These are phyloP conservation scores for Phytophthora cryptogea DNA, from an alignment of 352 stramenopile species.

Conservation along the genomic window DNA sequence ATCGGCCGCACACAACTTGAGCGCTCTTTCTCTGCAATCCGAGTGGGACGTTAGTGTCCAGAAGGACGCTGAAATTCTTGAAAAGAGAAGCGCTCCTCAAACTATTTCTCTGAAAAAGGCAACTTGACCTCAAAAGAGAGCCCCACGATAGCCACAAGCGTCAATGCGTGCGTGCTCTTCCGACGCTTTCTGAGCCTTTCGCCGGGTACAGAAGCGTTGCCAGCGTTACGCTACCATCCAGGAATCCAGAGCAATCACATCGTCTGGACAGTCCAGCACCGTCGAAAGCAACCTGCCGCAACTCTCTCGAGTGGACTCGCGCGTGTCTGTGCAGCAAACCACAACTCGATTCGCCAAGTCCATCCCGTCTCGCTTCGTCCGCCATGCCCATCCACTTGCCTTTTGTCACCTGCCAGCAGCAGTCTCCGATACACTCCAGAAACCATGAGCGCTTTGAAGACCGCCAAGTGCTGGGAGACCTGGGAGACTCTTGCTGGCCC, in stretches of 20 bases:
- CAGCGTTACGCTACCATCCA: neutral
- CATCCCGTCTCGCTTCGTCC: conserved; percentile 5
- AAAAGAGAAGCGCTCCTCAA: conserved; percentile 1
- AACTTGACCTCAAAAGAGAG: neutral
- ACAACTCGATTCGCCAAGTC: conserved; percentile 30
- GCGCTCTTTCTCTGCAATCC: neutral
- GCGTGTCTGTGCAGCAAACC: conserved; percentile 11
- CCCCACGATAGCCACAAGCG: conserved; percentile 7
- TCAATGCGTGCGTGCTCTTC: conserved; percentile 12
- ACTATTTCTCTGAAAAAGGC: conserved; percentile 11
- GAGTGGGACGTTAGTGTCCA: conserved; percentile 18
- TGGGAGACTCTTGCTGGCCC: conserved; percentile 21
- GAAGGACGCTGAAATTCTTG: conserved; percentile 9
- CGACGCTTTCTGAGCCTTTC: conserved; percentile 21
- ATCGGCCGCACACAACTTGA: neutral
- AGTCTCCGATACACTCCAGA: neutral
- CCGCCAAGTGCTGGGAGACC: conserved; percentile 13
- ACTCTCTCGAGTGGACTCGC: conserved; percentile 3
- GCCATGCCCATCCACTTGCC: conserved; percentile 36
- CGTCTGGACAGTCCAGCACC: neutral
- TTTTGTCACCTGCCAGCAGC: conserved; percentile 23
- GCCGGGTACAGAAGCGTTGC: neutral
- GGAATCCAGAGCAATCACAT: conserved; percentile 20
- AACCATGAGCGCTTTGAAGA: neutral
- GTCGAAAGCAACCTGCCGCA: neutral